phyloP scores from a whole-genome alignment of 1,284 basidiomycete species.

The Chiua sp. region DNA sequence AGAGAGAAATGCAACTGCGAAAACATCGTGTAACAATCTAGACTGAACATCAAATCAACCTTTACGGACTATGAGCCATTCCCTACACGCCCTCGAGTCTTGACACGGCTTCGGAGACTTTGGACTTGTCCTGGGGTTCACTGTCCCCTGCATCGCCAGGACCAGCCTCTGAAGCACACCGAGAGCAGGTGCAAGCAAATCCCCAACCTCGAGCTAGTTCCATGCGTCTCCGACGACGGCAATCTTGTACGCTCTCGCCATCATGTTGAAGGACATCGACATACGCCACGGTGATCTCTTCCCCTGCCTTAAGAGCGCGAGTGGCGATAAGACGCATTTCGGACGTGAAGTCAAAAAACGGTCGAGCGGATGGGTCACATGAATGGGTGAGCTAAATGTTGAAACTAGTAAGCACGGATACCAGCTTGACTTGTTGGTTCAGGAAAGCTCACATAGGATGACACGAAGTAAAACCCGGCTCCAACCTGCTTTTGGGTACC shows the following conservation, averaged over 20 bases:
- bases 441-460: slow-evolving; percentile 63
- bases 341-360: slow-evolving; percentile 67
- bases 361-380: slow-evolving; percentile 67
- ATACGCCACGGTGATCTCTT: slow-evolving; percentile 75
- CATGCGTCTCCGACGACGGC: slow-evolving; percentile 64
- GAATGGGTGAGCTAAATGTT: slow-evolving; percentile 64
- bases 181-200: slow-evolving; percentile 72
- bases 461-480: slow-evolving; percentile 73
- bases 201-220: slow-evolving; percentile 82
- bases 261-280: slow-evolving; percentile 65
- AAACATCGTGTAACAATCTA: not conserved
- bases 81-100: slow-evolving; percentile 42
- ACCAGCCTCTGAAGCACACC: slow-evolving; percentile 61
- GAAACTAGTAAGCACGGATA: not conserved
- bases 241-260: slow-evolving; percentile 57
- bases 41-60: not conserved
- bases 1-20: not conserved
- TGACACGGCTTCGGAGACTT: slow-evolving; percentile 55
- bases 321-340: slow-evolving; percentile 72
- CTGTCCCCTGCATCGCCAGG: slow-evolving; percentile 44
- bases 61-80: not conserved
- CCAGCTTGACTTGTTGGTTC: not conserved
- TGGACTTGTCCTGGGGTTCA: slow-evolving; percentile 60
- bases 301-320: slow-evolving; percentile 69
- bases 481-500: slow-evolving; percentile 78